Evolutionary conservation across 805 yeast genomes (phyloP).

Genomic region (Ogataea nitratoaversa): DNA sequence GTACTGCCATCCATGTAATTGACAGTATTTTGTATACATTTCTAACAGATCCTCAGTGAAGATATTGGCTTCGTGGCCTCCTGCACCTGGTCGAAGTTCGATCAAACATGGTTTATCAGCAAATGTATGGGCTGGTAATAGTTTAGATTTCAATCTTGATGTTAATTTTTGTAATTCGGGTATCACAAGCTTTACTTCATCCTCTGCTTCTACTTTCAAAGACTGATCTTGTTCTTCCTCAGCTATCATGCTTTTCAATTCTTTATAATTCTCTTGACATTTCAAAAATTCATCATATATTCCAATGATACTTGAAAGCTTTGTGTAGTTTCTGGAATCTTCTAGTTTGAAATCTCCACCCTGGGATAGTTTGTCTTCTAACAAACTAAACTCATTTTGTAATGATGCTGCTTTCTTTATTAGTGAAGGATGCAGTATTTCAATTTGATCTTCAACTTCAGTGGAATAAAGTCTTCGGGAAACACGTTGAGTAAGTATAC

Average conservation of each 20-base stretch:
- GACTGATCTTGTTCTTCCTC: constrained; percentile 39
- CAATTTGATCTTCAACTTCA: constrained; percentile 8
- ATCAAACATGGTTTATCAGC: constrained; percentile 72
- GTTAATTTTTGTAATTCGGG: constrained; percentile 44
- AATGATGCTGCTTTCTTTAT: constrained; percentile 43
- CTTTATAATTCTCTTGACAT: constrained; percentile 30
- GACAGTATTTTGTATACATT: constrained; percentile 78
- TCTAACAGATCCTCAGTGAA: constrained; percentile 75
- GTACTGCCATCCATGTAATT: constrained; percentile 60
- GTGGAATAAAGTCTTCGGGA: neutral
- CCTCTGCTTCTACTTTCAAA: constrained; percentile 54
- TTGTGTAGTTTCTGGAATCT: constrained; percentile 46
- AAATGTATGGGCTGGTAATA: constrained; percentile 75
- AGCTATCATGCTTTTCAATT: constrained; percentile 30
- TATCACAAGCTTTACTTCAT: constrained; percentile 45
- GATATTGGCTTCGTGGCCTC: constrained; percentile 89
- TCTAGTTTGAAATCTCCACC: constrained; percentile 42
- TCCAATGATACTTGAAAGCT: constrained; percentile 41
- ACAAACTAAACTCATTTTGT: constrained; percentile 34
- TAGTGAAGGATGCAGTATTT: constrained; percentile 43
- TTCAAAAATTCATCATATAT: constrained; percentile 35
- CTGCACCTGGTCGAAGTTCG: constrained; percentile 93
- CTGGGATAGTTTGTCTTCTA: constrained; percentile 39
- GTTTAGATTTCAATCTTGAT: constrained; percentile 44
- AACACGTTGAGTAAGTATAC: neutral